phyloP scores from a whole-genome alignment of 306 rosid species.

The Gastrolobium bilobum region DNA sequence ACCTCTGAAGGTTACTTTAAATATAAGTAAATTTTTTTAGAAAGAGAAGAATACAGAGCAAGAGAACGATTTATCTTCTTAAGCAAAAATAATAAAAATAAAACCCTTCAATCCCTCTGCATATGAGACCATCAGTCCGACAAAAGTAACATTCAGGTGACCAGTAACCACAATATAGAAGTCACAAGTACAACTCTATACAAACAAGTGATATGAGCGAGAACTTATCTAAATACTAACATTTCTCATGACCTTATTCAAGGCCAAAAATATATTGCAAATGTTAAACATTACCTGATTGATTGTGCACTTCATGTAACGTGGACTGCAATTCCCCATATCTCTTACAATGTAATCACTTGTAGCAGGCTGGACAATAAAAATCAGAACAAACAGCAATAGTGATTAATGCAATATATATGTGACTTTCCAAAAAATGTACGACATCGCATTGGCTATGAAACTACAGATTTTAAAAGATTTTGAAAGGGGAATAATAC shows the following conservation, averaged over 20 bases:
- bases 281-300: slow-evolving; percentile 76
- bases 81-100: background rate
- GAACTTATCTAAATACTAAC: slow-evolving; percentile 24
- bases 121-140: slow-evolving; percentile 23
- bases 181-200: slow-evolving; percentile 38
- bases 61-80: background rate
- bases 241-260: slow-evolving; percentile 27
- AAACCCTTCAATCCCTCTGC: background rate
- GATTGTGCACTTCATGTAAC: slow-evolving; percentile 97
- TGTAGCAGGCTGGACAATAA: slow-evolving; percentile 85
- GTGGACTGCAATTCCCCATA: slow-evolving; percentile 98
- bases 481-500: background rate
- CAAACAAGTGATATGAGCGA: slow-evolving; percentile 33
- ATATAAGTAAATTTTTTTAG: slow-evolving; percentile 15
- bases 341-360: slow-evolving; percentile 90
- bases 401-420: slow-evolving; percentile 28
- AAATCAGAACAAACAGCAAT: slow-evolving; percentile 37
- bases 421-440: slow-evolving; percentile 43
- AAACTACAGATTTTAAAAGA: slow-evolving; percentile 29
- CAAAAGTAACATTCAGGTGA: slow-evolving; percentile 12
- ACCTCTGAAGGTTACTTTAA: slow-evolving; percentile 39
- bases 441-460: slow-evolving; percentile 22
- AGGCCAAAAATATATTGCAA: slow-evolving; percentile 40
- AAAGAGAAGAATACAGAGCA: slow-evolving; percentile 35
- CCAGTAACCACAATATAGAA: slow-evolving; percentile 34